These are phyloP conservation scores for Alternaria solani DNA, from an alignment of 2,329 filamentous ascomycete genomes.

Conservation along the genomic window DNA sequence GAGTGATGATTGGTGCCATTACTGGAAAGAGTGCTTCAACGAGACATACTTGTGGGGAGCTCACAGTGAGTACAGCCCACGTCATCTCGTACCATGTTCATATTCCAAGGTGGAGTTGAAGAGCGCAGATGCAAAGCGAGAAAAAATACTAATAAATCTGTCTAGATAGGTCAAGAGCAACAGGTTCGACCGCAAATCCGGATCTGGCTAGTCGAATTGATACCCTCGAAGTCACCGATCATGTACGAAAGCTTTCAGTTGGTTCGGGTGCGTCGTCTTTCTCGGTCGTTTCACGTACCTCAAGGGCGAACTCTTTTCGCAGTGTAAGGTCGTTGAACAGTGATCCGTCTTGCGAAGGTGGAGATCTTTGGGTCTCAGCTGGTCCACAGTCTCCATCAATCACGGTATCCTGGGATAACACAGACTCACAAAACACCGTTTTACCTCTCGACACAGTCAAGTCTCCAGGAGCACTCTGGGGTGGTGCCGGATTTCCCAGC, in stretches of 20 bases:
- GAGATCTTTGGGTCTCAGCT: conserved; percentile 2
- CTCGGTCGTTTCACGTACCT: conserved; percentile 23
- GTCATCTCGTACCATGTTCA: background rate
- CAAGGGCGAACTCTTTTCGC: conserved; percentile 24
- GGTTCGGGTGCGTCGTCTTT: conserved; percentile 26
- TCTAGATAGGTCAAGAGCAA: conserved; percentile 4
- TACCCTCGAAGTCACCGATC: conserved; percentile 2
- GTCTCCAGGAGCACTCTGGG: background rate
- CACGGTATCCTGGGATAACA: background rate
- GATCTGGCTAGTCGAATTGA: background rate
- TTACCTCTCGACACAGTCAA: background rate
- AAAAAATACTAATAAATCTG: background rate
- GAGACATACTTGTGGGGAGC: conserved; percentile 22
- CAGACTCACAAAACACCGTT: background rate
- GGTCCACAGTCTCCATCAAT: background rate
- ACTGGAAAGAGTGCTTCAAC: conserved; percentile 29
- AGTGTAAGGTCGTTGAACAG: conserved; percentile 14
- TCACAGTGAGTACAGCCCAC: conserved; percentile 10
- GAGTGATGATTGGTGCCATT: conserved; percentile 20
- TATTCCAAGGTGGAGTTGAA: background rate
- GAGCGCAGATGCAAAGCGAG: background rate
- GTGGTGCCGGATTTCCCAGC: background rate
- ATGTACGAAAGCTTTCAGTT: conserved; percentile 24
- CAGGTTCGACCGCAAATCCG: background rate
- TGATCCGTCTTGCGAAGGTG: background rate